phyloP scores from a whole-genome alignment of 768 basidiomycete genomes.

The Hydnum rufescens region DNA sequence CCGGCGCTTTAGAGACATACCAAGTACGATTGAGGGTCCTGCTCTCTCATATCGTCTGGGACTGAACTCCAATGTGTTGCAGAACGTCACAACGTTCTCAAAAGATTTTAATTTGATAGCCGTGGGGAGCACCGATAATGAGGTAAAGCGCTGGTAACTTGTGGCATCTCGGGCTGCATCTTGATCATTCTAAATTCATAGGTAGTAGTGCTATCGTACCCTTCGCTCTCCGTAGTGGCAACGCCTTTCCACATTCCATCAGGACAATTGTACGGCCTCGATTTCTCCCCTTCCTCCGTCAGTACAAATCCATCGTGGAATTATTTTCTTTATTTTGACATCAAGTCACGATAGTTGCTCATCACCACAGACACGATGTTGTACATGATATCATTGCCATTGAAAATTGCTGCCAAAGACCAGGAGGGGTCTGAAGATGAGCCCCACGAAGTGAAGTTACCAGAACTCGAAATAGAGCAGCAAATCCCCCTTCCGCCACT shows the following conservation, averaged over 20 bases:
- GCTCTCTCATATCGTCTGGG: background rate
- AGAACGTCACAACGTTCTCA: constrained; percentile 83
- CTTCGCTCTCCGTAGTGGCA: constrained; percentile 29
- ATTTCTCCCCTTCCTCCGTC: constrained; percentile 52
- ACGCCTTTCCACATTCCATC: constrained; percentile 32
- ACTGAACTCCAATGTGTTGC: constrained; percentile 6
- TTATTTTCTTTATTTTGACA: background rate
- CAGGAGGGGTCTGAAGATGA: constrained; percentile 1
- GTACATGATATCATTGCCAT: constrained; percentile 4
- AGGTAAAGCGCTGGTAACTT: constrained; percentile 23
- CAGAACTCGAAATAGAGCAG: constrained; percentile 24
- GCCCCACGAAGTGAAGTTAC: background rate
- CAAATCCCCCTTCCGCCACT: constrained; percentile 35
- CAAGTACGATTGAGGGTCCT: constrained; percentile 33
- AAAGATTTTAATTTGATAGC: constrained; percentile 43
- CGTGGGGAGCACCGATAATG: constrained; percentile 45
- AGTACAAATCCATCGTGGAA: too few species aligned
- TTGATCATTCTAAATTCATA: constrained; percentile 13
- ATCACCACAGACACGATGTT: background rate
- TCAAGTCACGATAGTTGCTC: background rate
- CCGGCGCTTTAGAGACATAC: constrained; percentile 51
- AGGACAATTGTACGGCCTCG: constrained; percentile 73
- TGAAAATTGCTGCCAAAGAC: background rate
- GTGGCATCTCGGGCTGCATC: background rate
- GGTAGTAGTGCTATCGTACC: constrained; percentile 48